A percentile compares a stretch with the other conserved stretches of the same genome.
These are phyloP conservation scores for Boletellus deceptivus DNA, from an alignment of 1,284 basidiomycete species.

Conservation along the genomic window DNA sequence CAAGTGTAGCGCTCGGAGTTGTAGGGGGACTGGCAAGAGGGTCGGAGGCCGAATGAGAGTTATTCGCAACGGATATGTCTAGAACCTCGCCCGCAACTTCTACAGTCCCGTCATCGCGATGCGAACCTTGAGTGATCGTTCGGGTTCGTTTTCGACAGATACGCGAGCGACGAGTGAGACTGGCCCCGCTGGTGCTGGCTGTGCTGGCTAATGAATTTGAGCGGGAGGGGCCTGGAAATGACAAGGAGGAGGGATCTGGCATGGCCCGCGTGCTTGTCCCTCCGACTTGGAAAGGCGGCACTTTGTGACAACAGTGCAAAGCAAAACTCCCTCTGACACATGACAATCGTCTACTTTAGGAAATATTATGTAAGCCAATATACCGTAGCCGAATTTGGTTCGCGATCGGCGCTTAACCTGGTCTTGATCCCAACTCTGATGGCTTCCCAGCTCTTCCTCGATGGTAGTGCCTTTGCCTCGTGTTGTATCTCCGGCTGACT, in stretches of 20 bases:
- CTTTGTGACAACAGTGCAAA: conserved; percentile 15
- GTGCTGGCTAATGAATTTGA: conserved; percentile 44
- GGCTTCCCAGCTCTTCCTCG: conserved; percentile 21
- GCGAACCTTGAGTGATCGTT: conserved; percentile 23
- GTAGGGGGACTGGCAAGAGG: conserved; percentile 9
- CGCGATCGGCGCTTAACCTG: conserved; percentile 17
- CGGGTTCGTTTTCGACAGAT: conserved; percentile 32
- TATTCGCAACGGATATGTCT: conserved; percentile 30
- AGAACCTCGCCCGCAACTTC: conserved; percentile 23
- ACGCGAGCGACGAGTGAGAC: conserved; percentile 33
- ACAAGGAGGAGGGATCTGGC: conserved; percentile 30
- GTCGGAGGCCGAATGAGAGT: conserved; percentile 1
- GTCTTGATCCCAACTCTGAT: conserved; percentile 9
- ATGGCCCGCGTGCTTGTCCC: conserved; percentile 27
- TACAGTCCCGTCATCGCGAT: conserved; percentile 18
- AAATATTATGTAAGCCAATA: conserved; percentile 28
- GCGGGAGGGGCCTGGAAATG: conserved; percentile 36
- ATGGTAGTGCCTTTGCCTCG: conserved; percentile 15
- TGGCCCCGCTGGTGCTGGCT: conserved; percentile 36
- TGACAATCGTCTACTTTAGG: conserved; percentile 20
- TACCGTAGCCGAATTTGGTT: conserved; percentile 1
- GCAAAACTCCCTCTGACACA: conserved; percentile 23
- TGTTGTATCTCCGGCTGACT: not conserved
- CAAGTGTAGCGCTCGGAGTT: conserved; percentile 5
- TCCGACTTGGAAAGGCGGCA: conserved; percentile 13